A percentile compares a stretch with the other conserved stretches of the same genome.
These are phyloP conservation scores for Apophysomyces elegans DNA, from an alignment of 371 early-diverging fungal genomes.

Conservation along the genomic window DNA sequence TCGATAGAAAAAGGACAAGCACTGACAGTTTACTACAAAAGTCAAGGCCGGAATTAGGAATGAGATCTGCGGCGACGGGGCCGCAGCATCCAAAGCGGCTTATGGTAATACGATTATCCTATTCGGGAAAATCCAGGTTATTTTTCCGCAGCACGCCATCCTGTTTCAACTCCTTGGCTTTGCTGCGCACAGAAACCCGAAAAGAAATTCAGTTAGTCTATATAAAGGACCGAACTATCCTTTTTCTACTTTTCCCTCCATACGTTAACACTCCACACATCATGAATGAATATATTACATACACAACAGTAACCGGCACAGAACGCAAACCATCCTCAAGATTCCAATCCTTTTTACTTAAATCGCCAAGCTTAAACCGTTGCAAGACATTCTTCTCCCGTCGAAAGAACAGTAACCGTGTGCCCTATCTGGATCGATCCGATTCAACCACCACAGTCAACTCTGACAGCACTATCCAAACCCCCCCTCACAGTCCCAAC, in stretches of 20 bases:
- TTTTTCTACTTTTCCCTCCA: background rate
- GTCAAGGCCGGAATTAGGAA: no score
- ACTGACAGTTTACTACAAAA: no score
- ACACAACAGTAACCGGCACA: background rate
- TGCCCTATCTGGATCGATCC: background rate
- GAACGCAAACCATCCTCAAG: background rate
- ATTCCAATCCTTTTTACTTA: background rate
- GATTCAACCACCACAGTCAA: background rate
- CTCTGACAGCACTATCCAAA: background rate
- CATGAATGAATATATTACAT: slow-evolving; percentile 6
- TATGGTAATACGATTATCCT: slow-evolving; percentile 2
- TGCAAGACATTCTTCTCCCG: slow-evolving; percentile 5
- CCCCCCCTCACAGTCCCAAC: background rate
- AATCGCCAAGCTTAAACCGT: background rate
- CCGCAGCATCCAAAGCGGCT: slow-evolving; percentile 2
- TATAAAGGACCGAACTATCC: background rate
- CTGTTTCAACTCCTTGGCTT: slow-evolving; percentile 11
- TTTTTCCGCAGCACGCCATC: slow-evolving; percentile 7
- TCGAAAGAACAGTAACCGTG: background rate
- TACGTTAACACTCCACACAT: background rate
- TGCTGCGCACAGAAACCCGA: slow-evolving; percentile 2
- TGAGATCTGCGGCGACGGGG: background rate
- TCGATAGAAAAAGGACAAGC: no score
- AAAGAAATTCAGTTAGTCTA: background rate
- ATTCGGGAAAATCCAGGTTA: slow-evolving; percentile 6